Evolutionary conservation across 2,329 filamentous ascomycete genomes (phyloP).

Genomic region (Claviceps citrina): DNA sequence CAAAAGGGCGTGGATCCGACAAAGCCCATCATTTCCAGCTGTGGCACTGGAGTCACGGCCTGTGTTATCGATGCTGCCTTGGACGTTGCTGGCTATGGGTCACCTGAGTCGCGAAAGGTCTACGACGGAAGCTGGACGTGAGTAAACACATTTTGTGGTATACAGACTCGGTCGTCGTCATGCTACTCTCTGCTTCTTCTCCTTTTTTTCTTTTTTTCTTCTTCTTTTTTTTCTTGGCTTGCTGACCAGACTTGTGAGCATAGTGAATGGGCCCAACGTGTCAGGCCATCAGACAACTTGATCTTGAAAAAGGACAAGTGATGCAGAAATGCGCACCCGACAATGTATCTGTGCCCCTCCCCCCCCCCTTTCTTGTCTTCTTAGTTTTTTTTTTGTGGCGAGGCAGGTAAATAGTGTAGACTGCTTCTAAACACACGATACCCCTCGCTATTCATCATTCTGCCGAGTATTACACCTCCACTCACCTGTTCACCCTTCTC

Average conservation of each 20-base stretch:
- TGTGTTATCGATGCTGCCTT: slow-evolving; percentile 80
- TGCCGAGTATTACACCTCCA: not conserved
- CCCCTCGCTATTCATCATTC: not conserved
- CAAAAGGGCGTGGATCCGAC: slow-evolving; percentile 63
- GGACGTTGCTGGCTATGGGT: slow-evolving; percentile 59
- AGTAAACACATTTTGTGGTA: slow-evolving; percentile 35
- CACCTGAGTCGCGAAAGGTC: slow-evolving; percentile 50
- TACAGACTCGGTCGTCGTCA: too few relatives aligned
- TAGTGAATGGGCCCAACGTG: slow-evolving; percentile 54
- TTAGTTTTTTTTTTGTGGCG: too few relatives aligned
- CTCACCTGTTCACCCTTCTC: not conserved
- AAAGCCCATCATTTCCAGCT: slow-evolving; percentile 73
- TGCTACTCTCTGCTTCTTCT: too few relatives aligned
- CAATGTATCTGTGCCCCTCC: too few relatives aligned
- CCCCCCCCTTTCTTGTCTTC: too few relatives aligned
- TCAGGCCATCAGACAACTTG: slow-evolving; percentile 44
- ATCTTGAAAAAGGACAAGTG: slow-evolving; percentile 37
- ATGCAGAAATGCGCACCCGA: not conserved
- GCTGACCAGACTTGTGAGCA: slow-evolving; percentile 13
- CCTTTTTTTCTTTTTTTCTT: too few relatives aligned
- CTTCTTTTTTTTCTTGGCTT: not conserved
- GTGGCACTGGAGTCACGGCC: slow-evolving; percentile 88
- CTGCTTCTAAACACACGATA: not conserved
- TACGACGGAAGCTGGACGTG: slow-evolving; percentile 98
- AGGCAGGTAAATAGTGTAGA: not conserved